Evolutionary conservation across 148 eudicot species (phyloP).

Genomic region (Nyssa sinensis): DNA sequence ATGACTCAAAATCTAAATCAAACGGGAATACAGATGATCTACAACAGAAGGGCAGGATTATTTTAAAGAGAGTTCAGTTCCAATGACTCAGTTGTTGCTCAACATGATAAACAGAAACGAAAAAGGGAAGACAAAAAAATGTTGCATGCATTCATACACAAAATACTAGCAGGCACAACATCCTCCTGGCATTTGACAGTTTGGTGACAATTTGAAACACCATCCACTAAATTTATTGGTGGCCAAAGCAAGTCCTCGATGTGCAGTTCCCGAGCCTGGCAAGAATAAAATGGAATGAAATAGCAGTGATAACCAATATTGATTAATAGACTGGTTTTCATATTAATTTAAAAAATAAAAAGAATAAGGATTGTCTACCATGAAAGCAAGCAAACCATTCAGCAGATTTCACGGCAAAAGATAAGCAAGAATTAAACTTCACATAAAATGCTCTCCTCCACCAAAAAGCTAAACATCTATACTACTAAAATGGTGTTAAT

Average conservation of each 20-base stretch:
- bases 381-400: background rate
- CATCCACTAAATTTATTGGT: slow-evolving; percentile 9
- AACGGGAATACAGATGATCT: background rate
- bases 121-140: slow-evolving; percentile 1
- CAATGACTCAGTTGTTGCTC: background rate
- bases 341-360: background rate
- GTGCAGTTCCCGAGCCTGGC: slow-evolving; percentile 13
- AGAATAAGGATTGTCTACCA: background rate
- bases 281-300: background rate
- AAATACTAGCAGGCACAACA: background rate
- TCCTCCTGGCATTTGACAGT: background rate
- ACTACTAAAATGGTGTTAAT: background rate
- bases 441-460: too few relatives aligned
- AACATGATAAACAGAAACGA: background rate
- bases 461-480: background rate
- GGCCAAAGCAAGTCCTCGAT: background rate
- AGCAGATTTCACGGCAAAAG: background rate
- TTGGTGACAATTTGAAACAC: slow-evolving; percentile 7
- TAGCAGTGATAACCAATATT: background rate
- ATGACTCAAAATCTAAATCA: background rate
- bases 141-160: slow-evolving; percentile 4
- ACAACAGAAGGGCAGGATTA: background rate
- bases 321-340: too few relatives aligned
- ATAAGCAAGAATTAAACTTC: background rate
- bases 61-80: slow-evolving; percentile 9